A percentile compares a stretch with the other conserved stretches of the same genome.
phyloP scores from a whole-genome alignment of 805 yeast genomes.

The Cyberlindnera bimundalis region DNA sequence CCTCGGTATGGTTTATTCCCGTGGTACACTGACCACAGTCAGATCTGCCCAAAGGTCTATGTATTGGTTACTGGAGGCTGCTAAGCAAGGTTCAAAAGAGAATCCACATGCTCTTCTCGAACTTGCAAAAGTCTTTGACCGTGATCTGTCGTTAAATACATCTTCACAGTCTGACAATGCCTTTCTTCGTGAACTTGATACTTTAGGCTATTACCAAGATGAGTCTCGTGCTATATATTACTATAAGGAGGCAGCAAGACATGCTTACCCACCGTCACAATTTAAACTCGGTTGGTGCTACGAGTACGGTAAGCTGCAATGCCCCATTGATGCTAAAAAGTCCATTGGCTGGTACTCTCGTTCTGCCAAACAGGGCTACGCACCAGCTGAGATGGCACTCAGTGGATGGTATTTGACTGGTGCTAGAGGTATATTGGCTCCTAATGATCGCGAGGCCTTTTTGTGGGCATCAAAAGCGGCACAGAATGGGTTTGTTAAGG shows the following conservation, averaged over 20 bases:
- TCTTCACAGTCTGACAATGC: conserved; percentile 27
- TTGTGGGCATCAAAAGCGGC: conserved; percentile 65
- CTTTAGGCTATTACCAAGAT: conserved; percentile 32
- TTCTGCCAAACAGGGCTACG: conserved; percentile 58
- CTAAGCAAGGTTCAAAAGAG: conserved; percentile 37
- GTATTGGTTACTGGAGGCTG: conserved; percentile 50
- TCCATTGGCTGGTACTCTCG: conserved; percentile 73
- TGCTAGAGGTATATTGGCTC: conserved; percentile 46
- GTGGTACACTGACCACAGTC: conserved; percentile 41
- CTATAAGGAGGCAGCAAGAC: conserved; percentile 56
- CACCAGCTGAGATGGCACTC: conserved; percentile 66
- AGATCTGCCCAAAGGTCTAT: conserved; percentile 42
- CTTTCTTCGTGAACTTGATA: conserved; percentile 33
- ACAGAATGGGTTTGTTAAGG: conserved; percentile 54
- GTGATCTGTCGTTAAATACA: conserved; percentile 31
- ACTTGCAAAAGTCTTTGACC: conserved; percentile 52
- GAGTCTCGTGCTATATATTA: conserved; percentile 44
- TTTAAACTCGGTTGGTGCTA: conserved; percentile 68
- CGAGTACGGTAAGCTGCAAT: conserved; percentile 61
- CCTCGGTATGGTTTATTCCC: conserved; percentile 59
- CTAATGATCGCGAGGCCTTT: conserved; percentile 62
- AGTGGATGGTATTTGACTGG: conserved; percentile 82
- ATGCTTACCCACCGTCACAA: conserved; percentile 64
- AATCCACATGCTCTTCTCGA: conserved; percentile 59
- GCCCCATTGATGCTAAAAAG: conserved; percentile 49